Base-by-base conservation (phyloP, 257 asterid species). In the Linderniella brevidens region DNA sequence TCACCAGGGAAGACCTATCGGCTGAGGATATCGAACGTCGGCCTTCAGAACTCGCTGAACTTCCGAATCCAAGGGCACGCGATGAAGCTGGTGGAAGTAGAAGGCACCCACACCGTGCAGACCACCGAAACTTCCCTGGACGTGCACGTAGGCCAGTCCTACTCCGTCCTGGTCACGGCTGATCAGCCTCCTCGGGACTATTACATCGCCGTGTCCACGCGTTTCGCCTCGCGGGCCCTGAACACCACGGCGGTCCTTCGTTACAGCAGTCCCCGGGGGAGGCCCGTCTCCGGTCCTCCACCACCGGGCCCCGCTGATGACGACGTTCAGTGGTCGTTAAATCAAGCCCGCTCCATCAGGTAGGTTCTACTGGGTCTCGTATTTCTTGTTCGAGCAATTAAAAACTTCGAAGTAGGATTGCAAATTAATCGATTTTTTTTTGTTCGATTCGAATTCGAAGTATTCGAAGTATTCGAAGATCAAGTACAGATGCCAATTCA, bases 261-360 rank as follows among this genome's bases (percentile, higher is more conserved):
- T 53, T 78, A 82, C 68, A 41, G 46, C 54, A 59, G 62, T 55
- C 63, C 84, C 8, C 39, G 3, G 6, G 53, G 12, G 6, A 53
- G 12, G 15, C 57, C 69, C 0, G 72, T 56, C 3, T 68, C 84
- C 14, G 77, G 74, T 55, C 64, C 55, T 0, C 72, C 66, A 0
- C 77, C 92, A 0, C 37, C 53, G 8, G 67, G 63, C 1, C 79
- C 82, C 0, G 46, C 73, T 37, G 8, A 17, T 7, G 70, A 63
- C 36, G 32, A 25, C 32, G 11, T 59, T 9, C 51, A 37, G 1
- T 73, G 77, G 69, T 81, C 93, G 5, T 6, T 78, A 9, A 74
- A 68, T 48, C 96, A 85, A 41, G 92, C 80, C 40, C 82, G 78
- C 17, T 73, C 86, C 40, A 65, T 78, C 35, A 75, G 93, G 93